phyloP scores from a whole-genome alignment of 768 basidiomycete species.

The Plicaturopsis crispa region DNA sequence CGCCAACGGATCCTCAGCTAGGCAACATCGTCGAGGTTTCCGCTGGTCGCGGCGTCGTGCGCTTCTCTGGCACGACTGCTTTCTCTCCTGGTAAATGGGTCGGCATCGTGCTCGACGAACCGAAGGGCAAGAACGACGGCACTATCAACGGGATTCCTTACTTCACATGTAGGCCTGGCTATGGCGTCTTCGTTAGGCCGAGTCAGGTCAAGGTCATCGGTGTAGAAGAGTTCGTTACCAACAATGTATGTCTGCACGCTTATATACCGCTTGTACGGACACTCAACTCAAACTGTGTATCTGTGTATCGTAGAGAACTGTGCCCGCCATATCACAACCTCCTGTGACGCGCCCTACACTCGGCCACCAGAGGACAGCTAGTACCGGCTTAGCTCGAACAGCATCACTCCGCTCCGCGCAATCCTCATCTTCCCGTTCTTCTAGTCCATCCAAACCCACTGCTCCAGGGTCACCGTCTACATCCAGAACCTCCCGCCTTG shows the following conservation, averaged over 20 bases:
- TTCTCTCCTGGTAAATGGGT: constrained; percentile 93
- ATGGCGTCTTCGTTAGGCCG: constrained; percentile 88
- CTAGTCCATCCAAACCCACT: constrained; percentile 52
- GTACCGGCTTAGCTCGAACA: constrained; percentile 31
- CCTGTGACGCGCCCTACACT: constrained; percentile 21
- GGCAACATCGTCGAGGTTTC: constrained; percentile 76
- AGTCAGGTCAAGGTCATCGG: constrained; percentile 72
- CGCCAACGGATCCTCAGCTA: constrained; percentile 34
- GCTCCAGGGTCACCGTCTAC: constrained; percentile 9
- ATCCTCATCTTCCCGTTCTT: constrained; percentile 50
- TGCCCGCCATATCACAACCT: too few relatives aligned
- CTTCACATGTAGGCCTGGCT: constrained; percentile 66
- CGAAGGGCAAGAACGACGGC: constrained; percentile 95
- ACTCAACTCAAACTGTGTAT: too few relatives aligned
- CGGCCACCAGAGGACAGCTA: constrained; percentile 60
- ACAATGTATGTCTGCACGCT: constrained; percentile 2
- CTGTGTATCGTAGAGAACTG: too few relatives aligned
- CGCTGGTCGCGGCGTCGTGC: constrained; percentile 76
- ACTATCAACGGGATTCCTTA: constrained; percentile 72
- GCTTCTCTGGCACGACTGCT: constrained; percentile 77
- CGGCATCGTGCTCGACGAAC: constrained; percentile 79
- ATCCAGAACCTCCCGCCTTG: constrained; percentile 20
- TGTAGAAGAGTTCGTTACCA: constrained; percentile 26
- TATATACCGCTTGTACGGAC: neutral
- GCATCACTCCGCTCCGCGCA: constrained; percentile 34